Evolutionary conservation across 2,329 filamentous ascomycete species (phyloP), one percentile per base, ranked within the genome.

Genomic region (Fusarium phyllophilum): DNA sequence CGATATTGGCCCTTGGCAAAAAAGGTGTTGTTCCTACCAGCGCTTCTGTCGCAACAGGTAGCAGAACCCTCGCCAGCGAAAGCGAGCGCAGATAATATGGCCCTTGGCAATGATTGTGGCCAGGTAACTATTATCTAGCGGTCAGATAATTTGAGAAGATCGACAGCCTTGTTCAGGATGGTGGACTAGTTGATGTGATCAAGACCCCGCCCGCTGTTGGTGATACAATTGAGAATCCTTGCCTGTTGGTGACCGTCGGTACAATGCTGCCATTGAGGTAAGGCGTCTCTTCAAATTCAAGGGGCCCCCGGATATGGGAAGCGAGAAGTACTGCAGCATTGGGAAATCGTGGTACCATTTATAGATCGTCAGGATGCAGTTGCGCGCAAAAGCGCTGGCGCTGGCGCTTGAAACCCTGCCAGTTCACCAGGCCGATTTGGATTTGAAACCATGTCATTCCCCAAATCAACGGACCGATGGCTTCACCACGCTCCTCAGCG

Each of bases 161-260:
- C 71, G 56, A 62, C 62, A 46, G 44, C 29, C 55, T 62, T 72
- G 62, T 66, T 74, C 52, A 72, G 44, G 60, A 56, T 48, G 71
- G 58, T 62, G 57, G 72, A 70, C 72, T 45, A 64, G 56, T 69
- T 68, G 64, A 63, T 72, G 62, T 75, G 72, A 71, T 73, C 62
- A 71, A 74, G 41, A 39, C 56, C 72, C 71, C 67, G 72, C 72
- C 71, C 67, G 72, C 59, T 74, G 72, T 75, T 74, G 72, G 72
- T 75, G 72, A 72, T 74, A 60, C 63, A 74, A 42, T 49, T 55
- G 58, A 56, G 38, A 66, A 69, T 61, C 72, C 72, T 62, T 72
- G 72, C 68, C 51, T 72, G 72, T 68, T 54, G 42, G 52, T 41
- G 49, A 42, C 51, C 48, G 45, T 58, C 36, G 67, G 57, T 69